Evolutionary conservation across 306 rosid genomes (phyloP).

Genomic region (Abrus precatorius): DNA sequence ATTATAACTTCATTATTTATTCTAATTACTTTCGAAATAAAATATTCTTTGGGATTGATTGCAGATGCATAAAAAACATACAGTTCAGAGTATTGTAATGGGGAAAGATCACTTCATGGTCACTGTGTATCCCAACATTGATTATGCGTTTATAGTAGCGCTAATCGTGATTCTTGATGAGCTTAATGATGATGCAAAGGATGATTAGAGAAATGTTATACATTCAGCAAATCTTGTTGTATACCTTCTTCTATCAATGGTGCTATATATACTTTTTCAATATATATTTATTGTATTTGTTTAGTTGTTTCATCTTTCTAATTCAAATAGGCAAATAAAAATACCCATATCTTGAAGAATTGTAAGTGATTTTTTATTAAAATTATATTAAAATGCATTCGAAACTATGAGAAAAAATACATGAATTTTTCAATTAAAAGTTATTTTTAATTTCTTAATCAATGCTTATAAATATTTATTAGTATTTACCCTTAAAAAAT

Average conservation of each 20-base stretch:
- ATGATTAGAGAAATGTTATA: background rate
- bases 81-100: constrained; percentile 50
- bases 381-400: too few relatives aligned
- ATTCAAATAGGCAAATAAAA: too few relatives aligned
- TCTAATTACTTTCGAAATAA: background rate
- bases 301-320: too few relatives aligned
- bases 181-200: constrained; percentile 36
- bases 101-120: constrained; percentile 61
- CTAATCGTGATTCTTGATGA: constrained; percentile 58
- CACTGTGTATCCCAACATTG: constrained; percentile 57
- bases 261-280: background rate
- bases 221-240: background rate
- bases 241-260: background rate
- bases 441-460: too few relatives aligned
- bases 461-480: too few relatives aligned
- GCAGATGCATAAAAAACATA: constrained; percentile 67
- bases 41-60: constrained; percentile 1
- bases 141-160: constrained; percentile 63
- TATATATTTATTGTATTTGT: background rate
- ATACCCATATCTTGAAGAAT: too few relatives aligned
- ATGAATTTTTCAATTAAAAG: too few relatives aligned
- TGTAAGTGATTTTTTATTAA: too few relatives aligned
- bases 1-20: background rate
- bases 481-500: too few relatives aligned
- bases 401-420: too few relatives aligned